Base-by-base conservation (phyloP, 805 yeast genomes). In the Candida fluviatilis region DNA sequence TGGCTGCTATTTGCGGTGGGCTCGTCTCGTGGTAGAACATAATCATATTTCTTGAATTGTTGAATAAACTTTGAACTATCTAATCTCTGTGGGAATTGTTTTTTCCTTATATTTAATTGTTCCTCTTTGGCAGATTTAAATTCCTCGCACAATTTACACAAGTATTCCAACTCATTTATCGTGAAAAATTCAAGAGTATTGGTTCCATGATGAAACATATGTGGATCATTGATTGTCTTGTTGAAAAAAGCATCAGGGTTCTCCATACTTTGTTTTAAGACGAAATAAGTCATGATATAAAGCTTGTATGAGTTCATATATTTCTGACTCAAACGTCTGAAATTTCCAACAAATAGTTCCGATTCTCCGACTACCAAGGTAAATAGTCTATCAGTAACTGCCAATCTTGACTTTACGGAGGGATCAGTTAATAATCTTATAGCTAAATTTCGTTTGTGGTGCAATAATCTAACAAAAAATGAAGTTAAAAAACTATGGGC, bases 281-380 rank as follows among this genome's bases (percentile, higher is more conserved):
- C 66, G 43, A 64, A 64, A 43, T 58, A 63, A 6, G 69, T 57
- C 58, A 68, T 63, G 31, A 66, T 69, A 40, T 66, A 64, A 11
- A 68, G 47, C 42, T 58, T 56, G 52, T 66, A 66, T 2, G 72
- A 66, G 42, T 66, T 68, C 37, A 63, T 55, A 46, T 68, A 67
- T 4, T 57, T 57, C 15, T 54, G 42, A 44, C 71, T 61, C 44
- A 68, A 53, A 24, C 55, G 57, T 17, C 66, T 34, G 50, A 68
- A 68, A 43, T 64, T 62, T 1, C 73, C 73, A 23, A 67, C 71
- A 44, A 67, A 68, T 5, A 66, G 48, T 35, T 67, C 73, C 1
- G 72, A 64, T 37, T 68, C 72, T 1, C 55, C 40, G 19, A 68
- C 46, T 10, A 62, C 55, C 26, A 60, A 49, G 11, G 48, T 51